Conservation (phyloP, 768 basidiomycete genomes). For the Trametes punicea region DNA sequence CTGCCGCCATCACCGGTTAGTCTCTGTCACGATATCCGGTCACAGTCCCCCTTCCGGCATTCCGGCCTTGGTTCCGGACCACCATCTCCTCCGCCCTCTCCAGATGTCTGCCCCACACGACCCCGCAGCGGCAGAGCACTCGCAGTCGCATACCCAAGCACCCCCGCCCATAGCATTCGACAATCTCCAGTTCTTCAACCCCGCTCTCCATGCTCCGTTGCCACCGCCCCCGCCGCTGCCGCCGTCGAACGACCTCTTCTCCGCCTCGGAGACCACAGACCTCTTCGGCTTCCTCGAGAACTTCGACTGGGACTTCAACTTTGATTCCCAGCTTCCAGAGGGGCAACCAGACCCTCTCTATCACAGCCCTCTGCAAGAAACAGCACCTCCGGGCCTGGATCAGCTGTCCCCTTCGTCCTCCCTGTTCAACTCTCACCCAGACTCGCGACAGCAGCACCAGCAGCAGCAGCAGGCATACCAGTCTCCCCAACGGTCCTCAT, state of each 20-base stretch:
- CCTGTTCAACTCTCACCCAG: slow-evolving; percentile 6
- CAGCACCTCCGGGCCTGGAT: slow-evolving; percentile 25
- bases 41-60: slow-evolving; percentile 3
- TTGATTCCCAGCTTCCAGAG: slow-evolving; percentile 26
- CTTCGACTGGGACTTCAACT: slow-evolving; percentile 64
- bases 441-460: background rate
- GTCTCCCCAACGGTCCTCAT: background rate
- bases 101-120: slow-evolving; percentile 15
- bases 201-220: slow-evolving; percentile 42
- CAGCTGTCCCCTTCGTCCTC: slow-evolving; percentile 14
- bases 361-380: slow-evolving; percentile 10
- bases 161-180: slow-evolving; percentile 58
- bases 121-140: slow-evolving; percentile 10
- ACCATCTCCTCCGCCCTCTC: background rate
- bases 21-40: background rate
- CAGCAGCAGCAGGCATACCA: background rate
- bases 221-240: slow-evolving; percentile 62
- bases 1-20: slow-evolving; percentile 1
- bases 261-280: slow-evolving; percentile 72
- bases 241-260: slow-evolving; percentile 75
- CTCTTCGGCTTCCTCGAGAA: slow-evolving; percentile 81
- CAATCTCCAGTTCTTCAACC: slow-evolving; percentile 75
- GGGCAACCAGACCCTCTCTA: slow-evolving; percentile 6
- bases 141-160: slow-evolving; percentile 20
- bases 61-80: slow-evolving; percentile 5